Conservation (phyloP, 2,329 filamentous ascomycete genomes). For the Fusarium staphyleae region DNA sequence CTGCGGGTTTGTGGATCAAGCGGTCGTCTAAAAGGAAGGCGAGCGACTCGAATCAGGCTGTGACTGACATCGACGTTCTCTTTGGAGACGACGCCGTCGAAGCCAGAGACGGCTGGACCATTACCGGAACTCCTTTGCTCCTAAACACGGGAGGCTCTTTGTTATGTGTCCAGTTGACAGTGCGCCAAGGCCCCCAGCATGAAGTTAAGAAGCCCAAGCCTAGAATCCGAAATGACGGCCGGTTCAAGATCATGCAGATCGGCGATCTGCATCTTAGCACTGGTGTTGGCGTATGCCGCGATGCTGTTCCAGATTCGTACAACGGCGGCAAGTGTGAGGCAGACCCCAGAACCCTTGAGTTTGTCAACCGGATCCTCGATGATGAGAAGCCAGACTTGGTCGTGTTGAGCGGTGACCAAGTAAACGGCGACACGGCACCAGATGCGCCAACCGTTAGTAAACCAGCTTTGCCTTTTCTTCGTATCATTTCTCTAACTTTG, state of each 20-base stretch:
- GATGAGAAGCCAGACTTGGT: slow-evolving; percentile 95
- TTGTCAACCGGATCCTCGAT: slow-evolving; percentile 82
- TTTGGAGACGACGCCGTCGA: slow-evolving; percentile 93
- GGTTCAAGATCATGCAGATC: slow-evolving; percentile 96
- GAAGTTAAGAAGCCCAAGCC: slow-evolving; percentile 74
- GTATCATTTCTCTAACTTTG: slow-evolving; percentile 25
- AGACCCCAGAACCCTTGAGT: slow-evolving; percentile 89
- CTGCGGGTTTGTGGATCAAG: slow-evolving; percentile 83
- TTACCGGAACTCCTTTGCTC: slow-evolving; percentile 76
- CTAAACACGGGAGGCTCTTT: slow-evolving; percentile 68
- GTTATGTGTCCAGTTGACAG: slow-evolving; percentile 76
- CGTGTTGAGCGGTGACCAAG: slow-evolving; percentile 90
- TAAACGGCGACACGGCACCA: slow-evolving; percentile 91
- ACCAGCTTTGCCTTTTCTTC: no score
- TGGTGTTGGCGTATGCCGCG: slow-evolving; percentile 83
- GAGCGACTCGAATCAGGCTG: slow-evolving; percentile 74
- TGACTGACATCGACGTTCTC: slow-evolving; percentile 85
- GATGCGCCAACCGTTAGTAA: slow-evolving; percentile 84
- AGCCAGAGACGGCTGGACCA: slow-evolving; percentile 82
- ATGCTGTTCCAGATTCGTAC: slow-evolving; percentile 77
- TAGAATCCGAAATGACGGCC: slow-evolving; percentile 84
- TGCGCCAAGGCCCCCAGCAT: slow-evolving; percentile 74
- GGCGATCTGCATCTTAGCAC: slow-evolving; percentile 96
- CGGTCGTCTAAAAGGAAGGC: slow-evolving; percentile 74
- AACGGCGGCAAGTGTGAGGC: slow-evolving; percentile 85